Base-by-base conservation (phyloP, 371 early-diverging fungal species). In the Choanephora cucurbitarum region DNA sequence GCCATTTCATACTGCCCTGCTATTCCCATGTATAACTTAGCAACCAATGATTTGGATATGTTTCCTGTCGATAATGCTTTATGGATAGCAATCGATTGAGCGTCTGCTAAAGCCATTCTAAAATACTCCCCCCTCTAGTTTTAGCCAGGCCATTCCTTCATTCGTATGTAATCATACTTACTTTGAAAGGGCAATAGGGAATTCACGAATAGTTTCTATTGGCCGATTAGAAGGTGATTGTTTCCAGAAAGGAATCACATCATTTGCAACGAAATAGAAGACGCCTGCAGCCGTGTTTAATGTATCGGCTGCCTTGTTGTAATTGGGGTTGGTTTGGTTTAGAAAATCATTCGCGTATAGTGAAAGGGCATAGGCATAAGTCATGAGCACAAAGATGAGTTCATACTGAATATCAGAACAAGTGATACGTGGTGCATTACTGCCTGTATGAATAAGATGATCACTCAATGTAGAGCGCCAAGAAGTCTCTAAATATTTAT, bases 1-100 rank as follows among this genome's bases (percentile, higher is more conserved):
- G 86, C 84, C 56, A 79, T 78, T 49, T 86, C 84, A 57, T 86
- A 86, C 41, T 84, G 78, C 14, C 75, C 81, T 39, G 81, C 80
- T 24, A 86, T 80, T 0, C 84, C 84, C 49, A 86, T 80, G 19
- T 79, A 80, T 14, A 86, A 58, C 24, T 86, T 86, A 1, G 84
- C 86, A 42, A 78, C 58, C 3, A 86, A 62, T 0, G 83, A 82
- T 54, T 82, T 81, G 0, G 86, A 83, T 1, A 75, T 64, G 19
- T 73, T 76, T 24, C 66, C 66, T 22, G 62, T 51, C 3, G 67
- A 23, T 9, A 74, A 31, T 17, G 78, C 78, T 58, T 78, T 82
- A 21, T 73, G 72, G 44, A 80, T 77, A 1, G 79, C 81, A 24
- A 76, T 70, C 13, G 81, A 62, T 43, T 77, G 78, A 18, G 83